Evolutionary conservation across 352 stramenopile genomes (phyloP).

Genomic region (Pythium rishiriense): DNA sequence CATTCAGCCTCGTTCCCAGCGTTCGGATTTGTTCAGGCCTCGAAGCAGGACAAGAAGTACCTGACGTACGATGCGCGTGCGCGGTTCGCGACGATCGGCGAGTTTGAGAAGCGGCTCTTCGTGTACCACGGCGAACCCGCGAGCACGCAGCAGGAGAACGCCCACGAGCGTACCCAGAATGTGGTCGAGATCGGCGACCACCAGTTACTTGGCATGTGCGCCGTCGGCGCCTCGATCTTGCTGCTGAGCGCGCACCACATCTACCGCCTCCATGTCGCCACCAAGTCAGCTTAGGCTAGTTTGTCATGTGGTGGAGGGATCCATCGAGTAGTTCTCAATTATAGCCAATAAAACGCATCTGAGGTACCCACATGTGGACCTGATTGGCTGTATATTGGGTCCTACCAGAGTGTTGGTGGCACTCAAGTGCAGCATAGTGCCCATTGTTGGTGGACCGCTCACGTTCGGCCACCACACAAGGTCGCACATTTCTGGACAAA

Average conservation of each 20-base stretch:
- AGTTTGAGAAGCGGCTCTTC: slow-evolving; percentile 79
- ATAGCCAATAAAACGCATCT: slow-evolving; percentile 14
- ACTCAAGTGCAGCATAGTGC: slow-evolving; percentile 25
- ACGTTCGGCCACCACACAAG: slow-evolving; percentile 3
- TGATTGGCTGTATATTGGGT: slow-evolving; percentile 11
- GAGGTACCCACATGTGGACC: background rate
- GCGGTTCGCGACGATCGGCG: slow-evolving; percentile 68
- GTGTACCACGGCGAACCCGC: slow-evolving; percentile 52
- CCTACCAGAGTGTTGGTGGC: slow-evolving; percentile 13
- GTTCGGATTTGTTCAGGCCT: slow-evolving; percentile 86
- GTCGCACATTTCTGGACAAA: slow-evolving; percentile 7
- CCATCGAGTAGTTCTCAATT: too few species aligned
- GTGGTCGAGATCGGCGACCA: slow-evolving; percentile 71
- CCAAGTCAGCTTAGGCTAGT: slow-evolving; percentile 8
- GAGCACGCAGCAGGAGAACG: slow-evolving; percentile 30
- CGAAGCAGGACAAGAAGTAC: slow-evolving; percentile 88
- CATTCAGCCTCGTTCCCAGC: slow-evolving; percentile 67
- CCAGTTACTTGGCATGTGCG: slow-evolving; percentile 59
- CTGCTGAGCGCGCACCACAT: slow-evolving; percentile 56
- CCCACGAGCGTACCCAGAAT: slow-evolving; percentile 63
- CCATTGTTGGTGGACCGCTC: slow-evolving; percentile 27
- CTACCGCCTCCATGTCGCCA: slow-evolving; percentile 14
- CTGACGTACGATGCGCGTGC: slow-evolving; percentile 54
- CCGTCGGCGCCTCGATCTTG: slow-evolving; percentile 46
- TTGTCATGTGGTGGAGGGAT: too few species aligned